Percentiles rank a stretch among this genome's conserved stretches.
Conservation (phyloP, 495 filamentous ascomycete species). For the Trichoderma parareesei region DNA sequence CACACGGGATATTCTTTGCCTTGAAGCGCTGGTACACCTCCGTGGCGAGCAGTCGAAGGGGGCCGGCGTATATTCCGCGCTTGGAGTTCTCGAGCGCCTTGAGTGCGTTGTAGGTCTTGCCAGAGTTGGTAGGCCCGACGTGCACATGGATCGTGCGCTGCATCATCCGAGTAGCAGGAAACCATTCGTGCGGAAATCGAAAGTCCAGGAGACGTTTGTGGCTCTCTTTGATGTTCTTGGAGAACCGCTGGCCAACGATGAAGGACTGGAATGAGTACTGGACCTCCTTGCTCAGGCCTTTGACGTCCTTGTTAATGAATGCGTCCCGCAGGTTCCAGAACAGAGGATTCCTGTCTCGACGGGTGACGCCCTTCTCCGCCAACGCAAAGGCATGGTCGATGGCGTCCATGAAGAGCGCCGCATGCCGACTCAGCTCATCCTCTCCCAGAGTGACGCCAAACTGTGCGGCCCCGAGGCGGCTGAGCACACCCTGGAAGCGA, state of each 20-base stretch:
- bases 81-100: constrained; percentile 71
- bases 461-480: neutral
- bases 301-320: constrained; percentile 40
- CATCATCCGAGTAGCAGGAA: constrained; percentile 65
- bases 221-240: constrained; percentile 20
- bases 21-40: constrained; percentile 82
- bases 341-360: constrained; percentile 36
- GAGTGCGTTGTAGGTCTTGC: constrained; percentile 93
- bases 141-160: constrained; percentile 85
- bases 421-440: constrained; percentile 22
- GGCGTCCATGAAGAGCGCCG: constrained; percentile 26
- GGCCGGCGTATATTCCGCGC: constrained; percentile 83
- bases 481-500: neutral
- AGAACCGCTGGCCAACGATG: constrained; percentile 28
- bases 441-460: neutral
- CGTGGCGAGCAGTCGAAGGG: constrained; percentile 82
- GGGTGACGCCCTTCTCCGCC: constrained; percentile 23
- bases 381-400: constrained; percentile 28
- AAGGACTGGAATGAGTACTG: constrained; percentile 53
- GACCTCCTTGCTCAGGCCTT: constrained; percentile 47
- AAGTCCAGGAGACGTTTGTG: constrained; percentile 59
- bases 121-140: constrained; percentile 95
- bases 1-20: constrained; percentile 62
- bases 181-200: constrained; percentile 86
- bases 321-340: constrained; percentile 49